Evolutionary conservation across 1,284 basidiomycete genomes (phyloP), one percentile per base, ranked within the genome.

Genomic region (Puccinia brachypodii): DNA sequence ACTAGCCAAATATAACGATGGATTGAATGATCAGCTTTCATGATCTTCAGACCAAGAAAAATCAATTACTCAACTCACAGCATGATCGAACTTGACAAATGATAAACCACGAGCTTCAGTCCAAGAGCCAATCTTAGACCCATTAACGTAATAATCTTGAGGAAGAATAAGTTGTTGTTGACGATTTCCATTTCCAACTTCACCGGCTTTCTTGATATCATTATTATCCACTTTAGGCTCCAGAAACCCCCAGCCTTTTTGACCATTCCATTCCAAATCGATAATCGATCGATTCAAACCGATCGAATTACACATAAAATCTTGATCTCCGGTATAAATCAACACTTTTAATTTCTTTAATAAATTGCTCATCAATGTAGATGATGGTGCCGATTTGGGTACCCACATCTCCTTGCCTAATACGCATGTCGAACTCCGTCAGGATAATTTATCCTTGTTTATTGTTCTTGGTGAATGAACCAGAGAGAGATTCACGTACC

Each of bases 281-380:
- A 58, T 60, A 14, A 83, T 77, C 25, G 69, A 78, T 66, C 76
- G 66, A 31, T 82, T n/a, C 38, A 83, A 28, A 9, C 62, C 75
- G 56, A 42, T 6, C 28, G 25, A 22, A 22, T 76, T 83, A 88
- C 95, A 99, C 83, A 99, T 97, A 72, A 96, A 88, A 86, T 99
- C 96, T 87, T 98, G 93, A 85, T 96, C 95, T 16, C 96, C 96
- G 0, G 92, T 95, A 85, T 97, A 99, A 71, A 99, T 89, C 85
- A 99, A 86, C 22, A 98, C 90, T 0, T 92, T 92, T 36, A 99
- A 91, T 72, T 90, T 91, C 83, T 91, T 90, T 42, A 98, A 88
- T 3, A 99, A 88, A 1, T 88, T 88, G 0, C 97, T 96, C 0
- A 99, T 86, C 56, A 97, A 88, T 0, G 89, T 90, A 79, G 96